phyloP scores from a whole-genome alignment of 2,329 filamentous ascomycete genomes.

The Colletotrichum liaoningense region DNA sequence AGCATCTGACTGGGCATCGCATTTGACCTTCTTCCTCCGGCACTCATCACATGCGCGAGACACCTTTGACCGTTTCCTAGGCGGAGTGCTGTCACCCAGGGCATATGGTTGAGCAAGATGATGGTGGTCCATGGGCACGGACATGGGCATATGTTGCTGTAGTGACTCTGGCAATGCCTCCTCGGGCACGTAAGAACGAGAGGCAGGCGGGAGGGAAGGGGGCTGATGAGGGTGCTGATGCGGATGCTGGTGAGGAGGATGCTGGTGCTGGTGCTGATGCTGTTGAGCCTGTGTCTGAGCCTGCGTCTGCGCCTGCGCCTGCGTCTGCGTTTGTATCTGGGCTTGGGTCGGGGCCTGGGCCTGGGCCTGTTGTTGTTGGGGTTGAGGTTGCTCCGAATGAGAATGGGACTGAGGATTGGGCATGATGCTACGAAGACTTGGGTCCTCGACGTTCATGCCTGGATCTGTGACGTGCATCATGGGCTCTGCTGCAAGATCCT shows the following conservation, averaged over 20 bases:
- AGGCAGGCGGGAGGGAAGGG: slow-evolving; percentile 6
- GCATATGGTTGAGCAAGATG: slow-evolving; percentile 51
- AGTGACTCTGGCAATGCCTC: slow-evolving; percentile 49
- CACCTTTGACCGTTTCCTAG: slow-evolving; percentile 85
- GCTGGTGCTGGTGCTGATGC: slow-evolving; percentile 35
- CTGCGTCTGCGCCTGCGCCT: slow-evolving; percentile 21
- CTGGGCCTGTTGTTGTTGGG: slow-evolving; percentile 33
- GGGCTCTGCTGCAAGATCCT: slow-evolving; percentile 60
- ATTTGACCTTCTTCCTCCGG: slow-evolving; percentile 89
- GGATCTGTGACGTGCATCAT: slow-evolving; percentile 62
- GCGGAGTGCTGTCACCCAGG: slow-evolving; percentile 70
- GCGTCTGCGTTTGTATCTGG: slow-evolving; percentile 15
- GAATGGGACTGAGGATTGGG: slow-evolving; percentile 50
- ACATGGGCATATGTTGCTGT: slow-evolving; percentile 40
- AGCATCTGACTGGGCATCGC: slow-evolving; percentile 81
- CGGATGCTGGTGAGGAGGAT: slow-evolving; percentile 35
- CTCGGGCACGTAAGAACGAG: slow-evolving; percentile 51
- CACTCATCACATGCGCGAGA: slow-evolving; percentile 92
- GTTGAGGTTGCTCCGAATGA: slow-evolving; percentile 31
- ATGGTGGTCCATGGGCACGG: slow-evolving; percentile 49
- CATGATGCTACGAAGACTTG: slow-evolving; percentile 56
- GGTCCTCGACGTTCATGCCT: slow-evolving; percentile 56
- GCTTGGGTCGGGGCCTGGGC: slow-evolving; percentile 21
- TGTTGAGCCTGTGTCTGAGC: slow-evolving; percentile 18
- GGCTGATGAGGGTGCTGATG: slow-evolving; percentile 2